Evolutionary conservation across 202 grass and related monocot species (phyloP), one percentile per base, ranked within the genome.

Genomic region (Musa balbisiana): DNA sequence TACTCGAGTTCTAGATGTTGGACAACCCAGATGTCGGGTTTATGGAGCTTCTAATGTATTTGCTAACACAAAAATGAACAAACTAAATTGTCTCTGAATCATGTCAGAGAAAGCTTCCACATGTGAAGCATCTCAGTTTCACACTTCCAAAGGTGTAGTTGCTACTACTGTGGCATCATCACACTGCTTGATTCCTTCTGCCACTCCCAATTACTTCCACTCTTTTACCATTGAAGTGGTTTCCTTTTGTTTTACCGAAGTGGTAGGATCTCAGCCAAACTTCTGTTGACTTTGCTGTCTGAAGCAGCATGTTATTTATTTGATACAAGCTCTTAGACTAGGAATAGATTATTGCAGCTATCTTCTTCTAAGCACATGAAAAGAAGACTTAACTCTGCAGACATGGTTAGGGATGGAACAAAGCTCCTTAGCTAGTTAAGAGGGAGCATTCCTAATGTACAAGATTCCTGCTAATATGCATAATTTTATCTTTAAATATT

Each of bases 221-320:
- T 20, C 21, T 22, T 70, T 20, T 69, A 69, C 33, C 21, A 11
- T 4, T 27, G 11, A 3, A 13, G 24, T 67, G 3, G 0, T 10
- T 6, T 16, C 51, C 13, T 20, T 66, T n/a, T 69, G 17, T 51
- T 21, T 43, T 70, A 22, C 29, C 22, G 9, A 70, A 70, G 15
- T 70, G 16, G 51, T 26, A 51, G 27, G 19, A 70, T 70, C 67
- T 43, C 13, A 67, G 64, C 17, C 51, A 43, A 33, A 67, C 67
- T 70, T 33, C 49, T 51, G 50, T 52, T 70, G 43, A n/a, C 67
- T 70, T 70, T 70, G 16, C 21, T 70, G 67, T 70, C 67, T 51
- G 17, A 70, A 51, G 33, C 33, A 70, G 19, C 19, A 51, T 70
- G 43, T 23, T 25, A 13, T 52, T 51, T 51, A 70, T 21, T 70